Evolutionary conservation across 345 rosid genomes (phyloP), one percentile per base, ranked within the genome.

Genomic region (Durio zibethinus): DNA sequence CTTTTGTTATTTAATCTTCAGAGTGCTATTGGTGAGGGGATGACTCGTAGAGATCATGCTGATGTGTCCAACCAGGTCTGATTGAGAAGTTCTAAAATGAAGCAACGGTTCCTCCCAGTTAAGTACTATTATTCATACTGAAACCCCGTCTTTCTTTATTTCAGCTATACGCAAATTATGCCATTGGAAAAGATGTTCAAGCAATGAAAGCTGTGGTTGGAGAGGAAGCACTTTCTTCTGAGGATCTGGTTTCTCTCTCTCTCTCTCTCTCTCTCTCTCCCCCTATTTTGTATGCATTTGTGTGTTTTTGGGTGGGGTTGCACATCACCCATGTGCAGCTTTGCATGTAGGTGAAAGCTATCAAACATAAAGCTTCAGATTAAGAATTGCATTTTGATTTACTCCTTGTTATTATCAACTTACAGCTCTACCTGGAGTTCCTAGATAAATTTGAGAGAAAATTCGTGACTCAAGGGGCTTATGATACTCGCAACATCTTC

Each of bases 161-260:
- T 75, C 90, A 94, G 98, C 85, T 94, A 53, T 94, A 94, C 83
- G 99, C 99, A 64, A 95, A 95, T 81, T 91, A 95, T 68, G 98
- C 99, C 47, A 95, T 93, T 74, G 98, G 98, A 72, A 93, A 95
- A 83, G 99, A 95, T 82, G 98, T 95, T 20, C 97, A 95, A 85
- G 99, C 99, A 62, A 95, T 95, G 99, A 91, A 95, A 85, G 98
- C 98, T 60, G 99, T 95, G 83, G 99, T 95, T 27, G 99, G 99
- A 91, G 98, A 93, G 83, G 98, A 94, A 90, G 98, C 98, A n/a
- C 97, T 94, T 72, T 94, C 98, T 75, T 91, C 98, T 10, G 98
- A 94, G 87, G 98, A 94, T 77, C 84, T 94, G 97, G 98, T 94
- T 64, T 76, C 70, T 50, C 36, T 64, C 82, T 75, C 42, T 76